Evolutionary conservation across 371 early-diverging fungal species (phyloP).

Genomic region (Parasitella parasitica): DNA sequence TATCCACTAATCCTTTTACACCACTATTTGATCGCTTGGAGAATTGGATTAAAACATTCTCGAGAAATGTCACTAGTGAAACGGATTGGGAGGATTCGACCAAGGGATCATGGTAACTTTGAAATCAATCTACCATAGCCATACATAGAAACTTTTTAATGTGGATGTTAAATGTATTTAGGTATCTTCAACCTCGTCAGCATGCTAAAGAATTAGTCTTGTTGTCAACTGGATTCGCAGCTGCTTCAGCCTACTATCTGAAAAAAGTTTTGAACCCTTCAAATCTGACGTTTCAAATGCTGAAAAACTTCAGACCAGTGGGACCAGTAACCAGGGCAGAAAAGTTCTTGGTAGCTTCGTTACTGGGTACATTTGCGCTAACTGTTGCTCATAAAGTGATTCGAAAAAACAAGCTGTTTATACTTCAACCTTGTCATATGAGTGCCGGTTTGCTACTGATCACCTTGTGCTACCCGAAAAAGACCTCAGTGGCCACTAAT

Average conservation of each 20-base stretch:
- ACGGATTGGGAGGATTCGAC: slow-evolving; percentile 56
- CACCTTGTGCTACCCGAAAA: slow-evolving; percentile 47
- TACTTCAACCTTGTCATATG: slow-evolving; percentile 71
- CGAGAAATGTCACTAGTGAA: slow-evolving; percentile 35
- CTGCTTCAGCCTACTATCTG: slow-evolving; percentile 41
- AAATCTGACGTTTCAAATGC: slow-evolving; percentile 30
- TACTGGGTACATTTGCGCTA: slow-evolving; percentile 42
- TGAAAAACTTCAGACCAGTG: slow-evolving; percentile 31
- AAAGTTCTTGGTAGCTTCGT: slow-evolving; percentile 32
- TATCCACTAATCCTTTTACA: not conserved
- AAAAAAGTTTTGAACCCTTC: slow-evolving; percentile 43
- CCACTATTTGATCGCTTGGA: slow-evolving; percentile 6
- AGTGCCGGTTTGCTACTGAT: slow-evolving; percentile 52
- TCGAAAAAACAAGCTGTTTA: slow-evolving; percentile 48
- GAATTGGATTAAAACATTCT: slow-evolving; percentile 8
- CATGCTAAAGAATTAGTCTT: slow-evolving; percentile 58
- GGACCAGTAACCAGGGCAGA: slow-evolving; percentile 46
- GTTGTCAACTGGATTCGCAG: slow-evolving; percentile 48
- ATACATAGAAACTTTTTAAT: no score
- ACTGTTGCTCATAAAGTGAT: slow-evolving; percentile 52
- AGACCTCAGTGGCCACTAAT: slow-evolving; percentile 41
- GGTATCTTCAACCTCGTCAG: slow-evolving; percentile 62
- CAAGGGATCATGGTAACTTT: slow-evolving; percentile 54
- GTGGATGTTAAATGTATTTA: slow-evolving; percentile 21
- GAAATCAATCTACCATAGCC: no score